phyloP scores from a whole-genome alignment of 1,139 yeast species.

The Yamadazyma spencermartinsiae region DNA sequence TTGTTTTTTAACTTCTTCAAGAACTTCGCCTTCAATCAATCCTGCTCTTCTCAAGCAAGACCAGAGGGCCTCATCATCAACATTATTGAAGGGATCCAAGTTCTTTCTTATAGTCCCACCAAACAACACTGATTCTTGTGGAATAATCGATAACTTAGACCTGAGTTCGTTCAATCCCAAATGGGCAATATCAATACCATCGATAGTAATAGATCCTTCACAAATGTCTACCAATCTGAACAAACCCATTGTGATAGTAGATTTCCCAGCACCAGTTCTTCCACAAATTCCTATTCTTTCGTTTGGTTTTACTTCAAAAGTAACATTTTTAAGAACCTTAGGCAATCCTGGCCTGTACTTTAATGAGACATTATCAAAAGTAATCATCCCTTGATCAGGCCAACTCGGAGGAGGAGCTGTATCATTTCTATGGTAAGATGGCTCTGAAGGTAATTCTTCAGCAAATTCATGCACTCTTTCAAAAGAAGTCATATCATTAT shows the following conservation, averaged over 20 bases:
- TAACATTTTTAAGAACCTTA: constrained; percentile 59
- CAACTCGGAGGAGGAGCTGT: constrained; percentile 52
- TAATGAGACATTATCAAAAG: constrained; percentile 58
- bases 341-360: constrained; percentile 79
- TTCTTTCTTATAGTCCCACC: constrained; percentile 41
- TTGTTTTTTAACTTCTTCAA: constrained; percentile 21
- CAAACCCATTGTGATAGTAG: constrained; percentile 65
- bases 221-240: constrained; percentile 60
- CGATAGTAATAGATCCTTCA: constrained; percentile 55
- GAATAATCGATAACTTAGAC: constrained; percentile 40
- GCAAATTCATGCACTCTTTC: constrained; percentile 79
- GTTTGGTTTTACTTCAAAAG: constrained; percentile 45
- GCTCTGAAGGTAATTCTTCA: constrained; percentile 39
- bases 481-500: constrained; percentile 83
- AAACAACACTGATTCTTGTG: constrained; percentile 48
- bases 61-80: constrained; percentile 42
- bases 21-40: constrained; percentile 30
- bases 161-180: constrained; percentile 35
- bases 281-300: constrained; percentile 78
- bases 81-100: constrained; percentile 42
- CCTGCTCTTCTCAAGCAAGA: constrained; percentile 48
- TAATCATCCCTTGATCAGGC: constrained; percentile 50
- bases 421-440: constrained; percentile 47
- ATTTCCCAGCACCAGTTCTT: constrained; percentile 80
- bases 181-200: constrained; percentile 56